A percentile compares a stretch with the other conserved stretches of the same genome.
These are phyloP conservation scores for Dimargaris cristalligena DNA, from an alignment of 192 early-diverging fungal species.

Conservation along the genomic window DNA sequence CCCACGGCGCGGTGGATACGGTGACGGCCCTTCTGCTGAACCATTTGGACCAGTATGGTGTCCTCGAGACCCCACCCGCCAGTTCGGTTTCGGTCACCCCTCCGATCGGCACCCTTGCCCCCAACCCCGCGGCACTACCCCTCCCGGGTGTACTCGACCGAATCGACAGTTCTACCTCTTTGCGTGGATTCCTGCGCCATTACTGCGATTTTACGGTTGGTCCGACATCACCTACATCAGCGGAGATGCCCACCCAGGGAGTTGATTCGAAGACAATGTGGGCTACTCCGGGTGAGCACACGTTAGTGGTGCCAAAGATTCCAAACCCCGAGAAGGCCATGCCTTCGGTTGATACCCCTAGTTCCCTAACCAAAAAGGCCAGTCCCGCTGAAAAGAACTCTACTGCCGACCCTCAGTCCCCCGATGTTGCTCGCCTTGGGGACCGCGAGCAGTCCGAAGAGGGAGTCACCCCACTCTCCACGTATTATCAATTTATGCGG, in stretches of 20 bases:
- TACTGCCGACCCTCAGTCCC: too few relatives aligned
- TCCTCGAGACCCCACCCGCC: neutral
- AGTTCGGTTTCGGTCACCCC: too few relatives aligned
- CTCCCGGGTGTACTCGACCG: too few relatives aligned
- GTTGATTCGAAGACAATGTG: neutral
- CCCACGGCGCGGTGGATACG: neutral
- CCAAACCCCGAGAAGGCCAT: too few relatives aligned
- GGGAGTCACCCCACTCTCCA: conserved; percentile 18
- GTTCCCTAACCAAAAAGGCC: neutral
- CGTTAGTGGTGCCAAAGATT: too few relatives aligned
- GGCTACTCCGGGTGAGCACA: too few relatives aligned
- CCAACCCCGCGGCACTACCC: too few relatives aligned
- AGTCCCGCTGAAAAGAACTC: conserved; percentile 3
- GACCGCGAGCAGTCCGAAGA: neutral
- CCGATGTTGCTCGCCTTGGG: neutral
- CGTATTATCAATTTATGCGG: conserved; percentile 24
- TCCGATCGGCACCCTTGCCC: too few relatives aligned
- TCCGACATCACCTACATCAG: too few relatives aligned
- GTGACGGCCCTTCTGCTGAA: neutral
- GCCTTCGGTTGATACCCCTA: too few relatives aligned
- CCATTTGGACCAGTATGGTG: neutral
- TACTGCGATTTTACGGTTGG: neutral
- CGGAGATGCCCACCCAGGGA: neutral
- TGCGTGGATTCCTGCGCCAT: neutral
- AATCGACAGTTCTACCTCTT: neutral